Evolutionary conservation across 495 filamentous ascomycete genomes (phyloP).

Genomic region (Trichocladium uniseriatum): DNA sequence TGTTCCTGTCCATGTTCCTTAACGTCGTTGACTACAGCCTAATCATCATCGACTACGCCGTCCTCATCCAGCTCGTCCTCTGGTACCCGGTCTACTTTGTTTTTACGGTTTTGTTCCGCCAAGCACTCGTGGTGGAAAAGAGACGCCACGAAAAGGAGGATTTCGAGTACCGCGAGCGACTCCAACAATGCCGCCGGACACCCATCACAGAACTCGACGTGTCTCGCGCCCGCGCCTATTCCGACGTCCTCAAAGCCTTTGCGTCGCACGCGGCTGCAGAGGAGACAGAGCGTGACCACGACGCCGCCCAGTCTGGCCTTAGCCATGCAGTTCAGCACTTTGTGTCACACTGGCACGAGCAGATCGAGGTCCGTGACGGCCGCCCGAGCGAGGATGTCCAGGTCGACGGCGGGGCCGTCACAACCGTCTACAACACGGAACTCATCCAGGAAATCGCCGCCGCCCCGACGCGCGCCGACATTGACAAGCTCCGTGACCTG

Average conservation of each 20-base stretch:
- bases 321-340: slow-evolving; percentile 18
- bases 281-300: slow-evolving; percentile 15
- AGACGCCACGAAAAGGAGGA: slow-evolving; percentile 6
- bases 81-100: slow-evolving; percentile 28
- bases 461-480: slow-evolving; percentile 22
- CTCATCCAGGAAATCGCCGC: slow-evolving; percentile 23
- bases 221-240: slow-evolving; percentile 18
- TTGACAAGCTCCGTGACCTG: slow-evolving; percentile 25
- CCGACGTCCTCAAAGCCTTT: slow-evolving; percentile 21
- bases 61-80: slow-evolving; percentile 24
- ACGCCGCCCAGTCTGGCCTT: slow-evolving; percentile 13
- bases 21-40: slow-evolving; percentile 20
- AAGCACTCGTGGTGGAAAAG: slow-evolving; percentile 16
- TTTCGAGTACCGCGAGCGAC: slow-evolving; percentile 15
- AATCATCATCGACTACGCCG: slow-evolving; percentile 27
- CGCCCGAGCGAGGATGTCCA: slow-evolving; percentile 5
- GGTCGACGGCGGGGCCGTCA: slow-evolving; percentile 18
- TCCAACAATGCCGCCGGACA: slow-evolving; percentile 9
- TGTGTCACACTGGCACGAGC: slow-evolving; percentile 26
- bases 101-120: slow-evolving; percentile 23
- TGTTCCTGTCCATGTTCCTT: slow-evolving; percentile 24
- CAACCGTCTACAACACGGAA: slow-evolving; percentile 24
- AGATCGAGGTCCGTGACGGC: slow-evolving; percentile 18
- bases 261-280: slow-evolving; percentile 19
- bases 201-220: slow-evolving; percentile 16